Base-by-base conservation (phyloP, 768 basidiomycete species). In the Hortiboletus flavorubellus region DNA sequence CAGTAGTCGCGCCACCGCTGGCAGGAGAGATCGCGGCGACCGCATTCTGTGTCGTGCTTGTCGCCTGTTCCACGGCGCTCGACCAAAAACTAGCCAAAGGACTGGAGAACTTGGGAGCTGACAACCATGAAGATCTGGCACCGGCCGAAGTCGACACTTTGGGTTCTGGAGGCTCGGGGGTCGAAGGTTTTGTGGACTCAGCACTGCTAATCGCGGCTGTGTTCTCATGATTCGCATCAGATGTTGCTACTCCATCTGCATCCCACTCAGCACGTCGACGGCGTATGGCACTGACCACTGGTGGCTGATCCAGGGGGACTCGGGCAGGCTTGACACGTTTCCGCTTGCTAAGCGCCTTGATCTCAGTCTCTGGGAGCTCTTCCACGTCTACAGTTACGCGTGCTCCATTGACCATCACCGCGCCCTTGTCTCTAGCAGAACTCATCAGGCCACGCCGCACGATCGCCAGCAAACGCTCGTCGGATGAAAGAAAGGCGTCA, bases 251-350 rank as follows among this genome's bases (percentile, higher is more conserved):
- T 4, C 71, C 68, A 51, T 83, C 83, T 2, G 78, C 80, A 59
- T 81, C 83, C 87, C 87, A 89, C 58, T 92, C 90, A 21, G 82
- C 86, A 50, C 78, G 80, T 40, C 87, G 79, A 61, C 81, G 78
- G 40, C 87, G 79, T 53, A 91, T 85, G 42, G 80, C 84, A 31
- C 85, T 77, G 51, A 90, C 73, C 3, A 93, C 91, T 5, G 87
- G 91, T 0, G 94, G 95, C 61, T 95, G 94, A 69, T 99, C 97
- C 18, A 99, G 79, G 4, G 97, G 95, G 49, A 95, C 86, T 34
- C 96, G 83, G 4, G 76, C 74, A 5, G 93, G 91, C 69, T 92
- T 92, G 46, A 93, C 77, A 9, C 96, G 83, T 72, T 95, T 98
- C 76, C 84, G 83, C 71, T 87, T 90, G 65, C 82, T 77, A 41